Evolutionary conservation across 768 basidiomycete species (phyloP).

Genomic region (Amanita muscaria): DNA sequence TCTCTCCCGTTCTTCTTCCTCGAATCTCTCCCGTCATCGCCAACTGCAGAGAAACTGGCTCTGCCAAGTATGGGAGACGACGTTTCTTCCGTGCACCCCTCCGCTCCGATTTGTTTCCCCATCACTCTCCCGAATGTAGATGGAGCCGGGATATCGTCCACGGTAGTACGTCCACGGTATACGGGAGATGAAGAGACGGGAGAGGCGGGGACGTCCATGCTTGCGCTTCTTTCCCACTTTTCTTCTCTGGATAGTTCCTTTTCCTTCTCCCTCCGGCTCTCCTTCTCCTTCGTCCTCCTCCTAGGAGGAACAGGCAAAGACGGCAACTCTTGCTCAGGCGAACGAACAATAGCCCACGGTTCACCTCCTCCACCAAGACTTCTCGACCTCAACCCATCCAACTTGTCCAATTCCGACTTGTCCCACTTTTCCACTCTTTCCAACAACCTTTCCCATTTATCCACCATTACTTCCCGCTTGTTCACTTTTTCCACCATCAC

Average conservation of each 20-base stretch:
- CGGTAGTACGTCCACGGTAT: background rate
- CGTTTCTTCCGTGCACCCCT: constrained; percentile 2
- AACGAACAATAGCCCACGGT: constrained; percentile 17
- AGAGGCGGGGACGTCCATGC: background rate
- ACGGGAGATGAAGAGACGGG: background rate
- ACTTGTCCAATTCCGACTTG: too few relatives aligned
- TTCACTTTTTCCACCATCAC: too few relatives aligned
- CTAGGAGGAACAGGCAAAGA: constrained; percentile 34
- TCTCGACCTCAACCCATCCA: too few relatives aligned
- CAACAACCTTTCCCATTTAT: too few relatives aligned
- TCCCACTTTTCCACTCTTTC: too few relatives aligned
- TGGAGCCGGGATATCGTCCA: background rate
- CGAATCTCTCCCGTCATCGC: too few relatives aligned
- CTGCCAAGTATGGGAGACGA: background rate
- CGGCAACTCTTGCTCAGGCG: constrained; percentile 26
- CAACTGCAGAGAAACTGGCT: background rate
- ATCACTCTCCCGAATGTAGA: constrained; percentile 7
- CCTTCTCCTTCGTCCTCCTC: constrained; percentile 6
- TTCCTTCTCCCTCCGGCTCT: background rate
- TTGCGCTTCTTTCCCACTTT: background rate
- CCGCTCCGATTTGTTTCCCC: constrained; percentile 5
- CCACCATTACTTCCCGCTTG: too few relatives aligned
- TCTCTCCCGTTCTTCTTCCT: too few relatives aligned
- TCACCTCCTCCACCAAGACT: too few relatives aligned
- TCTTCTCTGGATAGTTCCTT: background rate